Base-by-base conservation (phyloP, 2,329 filamentous ascomycete genomes). In the Penicillium sp. region DNA sequence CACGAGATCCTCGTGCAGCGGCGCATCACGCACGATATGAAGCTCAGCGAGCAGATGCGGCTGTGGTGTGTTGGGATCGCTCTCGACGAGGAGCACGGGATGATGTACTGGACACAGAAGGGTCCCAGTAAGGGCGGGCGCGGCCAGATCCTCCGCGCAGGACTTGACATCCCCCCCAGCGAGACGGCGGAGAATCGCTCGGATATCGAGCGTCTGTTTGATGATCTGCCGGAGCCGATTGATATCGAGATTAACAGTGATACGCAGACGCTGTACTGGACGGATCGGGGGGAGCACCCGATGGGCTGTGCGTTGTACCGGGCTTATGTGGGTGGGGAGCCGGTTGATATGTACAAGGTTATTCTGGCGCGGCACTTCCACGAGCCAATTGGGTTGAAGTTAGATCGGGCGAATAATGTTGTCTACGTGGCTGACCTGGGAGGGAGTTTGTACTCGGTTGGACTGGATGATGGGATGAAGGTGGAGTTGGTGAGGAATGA, bases 81-180 rank as follows among this genome's bases (percentile, higher is more conserved):
- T 0, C 75, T 88, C 0, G 78, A 79, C 3, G 71, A 72, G 0
- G 59, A 20, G 20, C 71, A 72, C 0, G 77, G 78, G 14, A 77
- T 79, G 43, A 75, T 88, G 48, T 87, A 83, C 75, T 88, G 85
- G 85, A 84, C 82, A 0, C 85, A 87, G 54, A 87, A 88, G 65
- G 85, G 86, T 0, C 72, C 76, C 0, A 78, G 79, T 3, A 87
- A 87, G 68, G 78, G 75, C 0, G 73, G 71, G 1, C 67, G 78
- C 42, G 86, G 86, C 0, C 76, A 81, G 3, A 85, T 88, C 45
- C 84, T 84, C 67, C 72, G 76, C 4, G 83, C 85, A 0, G 68
- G 72, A 15, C 72, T 86, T 0, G 67, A 77, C 0, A 75, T 76
- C 3, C 76, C 78, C 0, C 37, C 60, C 0, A 75, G 75, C 0